Evolutionary conservation across 1,284 basidiomycete genomes (phyloP).

Genomic region (Ganoderma meredithae): DNA sequence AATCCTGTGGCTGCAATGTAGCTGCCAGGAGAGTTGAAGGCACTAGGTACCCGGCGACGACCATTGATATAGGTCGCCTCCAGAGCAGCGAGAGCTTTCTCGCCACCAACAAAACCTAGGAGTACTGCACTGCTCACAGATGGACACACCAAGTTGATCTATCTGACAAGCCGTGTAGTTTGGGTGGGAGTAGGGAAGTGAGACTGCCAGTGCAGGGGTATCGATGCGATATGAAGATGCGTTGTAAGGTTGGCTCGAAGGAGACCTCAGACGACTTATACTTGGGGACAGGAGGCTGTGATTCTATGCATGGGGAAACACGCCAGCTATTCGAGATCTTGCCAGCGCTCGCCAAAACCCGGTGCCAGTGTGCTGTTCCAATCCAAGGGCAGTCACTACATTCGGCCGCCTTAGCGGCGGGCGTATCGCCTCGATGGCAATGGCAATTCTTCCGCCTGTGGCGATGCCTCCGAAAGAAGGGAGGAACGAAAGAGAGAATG

Average conservation of each 20-base stretch:
- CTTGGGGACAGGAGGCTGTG: constrained; percentile 5
- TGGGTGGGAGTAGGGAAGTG: not conserved
- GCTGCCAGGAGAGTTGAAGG: constrained; percentile 29
- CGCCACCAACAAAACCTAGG: constrained; percentile 26
- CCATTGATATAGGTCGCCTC: constrained; percentile 20
- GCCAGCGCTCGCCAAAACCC: not conserved
- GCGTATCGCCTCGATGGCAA: not conserved
- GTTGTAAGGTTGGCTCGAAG: not conserved
- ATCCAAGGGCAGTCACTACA: not conserved
- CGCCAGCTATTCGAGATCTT: not conserved
- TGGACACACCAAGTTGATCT: not conserved
- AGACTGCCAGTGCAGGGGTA: not conserved
- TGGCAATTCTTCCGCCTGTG: not conserved
- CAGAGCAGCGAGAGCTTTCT: constrained; percentile 19
- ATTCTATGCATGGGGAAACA: not conserved
- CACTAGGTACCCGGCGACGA: constrained; percentile 14
- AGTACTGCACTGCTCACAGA: constrained; percentile 11
- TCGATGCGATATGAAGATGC: not conserved
- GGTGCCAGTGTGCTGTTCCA: not conserved
- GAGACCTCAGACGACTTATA: not conserved
- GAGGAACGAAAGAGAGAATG: not conserved
- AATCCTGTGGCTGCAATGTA: constrained; percentile 21
- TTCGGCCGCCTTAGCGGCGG: not conserved
- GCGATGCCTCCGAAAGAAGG: not conserved
- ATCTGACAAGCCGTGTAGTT: not conserved